Evolutionary conservation across 2,329 filamentous ascomycete genomes (phyloP), one percentile per base, ranked within the genome.

Genomic region (Apiospora saccharicola): DNA sequence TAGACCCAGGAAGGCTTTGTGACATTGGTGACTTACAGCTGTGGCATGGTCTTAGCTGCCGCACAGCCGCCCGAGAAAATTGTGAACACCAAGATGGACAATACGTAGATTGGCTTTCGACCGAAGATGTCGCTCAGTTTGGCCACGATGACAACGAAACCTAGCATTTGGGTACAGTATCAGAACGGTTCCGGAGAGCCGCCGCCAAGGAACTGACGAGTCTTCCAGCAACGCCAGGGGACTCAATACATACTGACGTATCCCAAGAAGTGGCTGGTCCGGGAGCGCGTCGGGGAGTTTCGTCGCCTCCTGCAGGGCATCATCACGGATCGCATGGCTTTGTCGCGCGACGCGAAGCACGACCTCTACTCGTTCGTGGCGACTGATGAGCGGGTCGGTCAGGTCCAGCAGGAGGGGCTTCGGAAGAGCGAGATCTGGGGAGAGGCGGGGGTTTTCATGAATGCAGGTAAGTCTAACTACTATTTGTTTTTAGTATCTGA

Each of bases 101-200:
- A 8, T 2, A 71, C 1, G 34, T 72, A 70, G 16, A 75, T 26
- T 3, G 49, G 41, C 46, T 73, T 74, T 8, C 74, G 74, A 13
- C 72, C 74, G 13, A 73, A 70, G 5, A 75, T 74, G 47, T 75
- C 49, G 2, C 74, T 74, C 2, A 75, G 44, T 44, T 75, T 75
- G 46, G 74, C 69, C 5, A 37, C 72, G 5, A 75, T 69, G 4
- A 76, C 72, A 26, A 75, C 72, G 44, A 75, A 67, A 10, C 61
- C 61, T 67, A 67, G 6, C 22, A 24, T 49, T 49, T 4, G 44
- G 37, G 5, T 46, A 26, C n/a, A 22, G 16, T n/a, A 26, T 61
- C 22, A 61, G 24, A 14, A 26, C 7, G 19, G 6, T 46, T 46
- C 44, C 44, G 44, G 4, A 22, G 16, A 46, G 37, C 37, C 37